Evolutionary conservation across 495 filamentous ascomycete species (phyloP).

Genomic region (Daldinia loculata): DNA sequence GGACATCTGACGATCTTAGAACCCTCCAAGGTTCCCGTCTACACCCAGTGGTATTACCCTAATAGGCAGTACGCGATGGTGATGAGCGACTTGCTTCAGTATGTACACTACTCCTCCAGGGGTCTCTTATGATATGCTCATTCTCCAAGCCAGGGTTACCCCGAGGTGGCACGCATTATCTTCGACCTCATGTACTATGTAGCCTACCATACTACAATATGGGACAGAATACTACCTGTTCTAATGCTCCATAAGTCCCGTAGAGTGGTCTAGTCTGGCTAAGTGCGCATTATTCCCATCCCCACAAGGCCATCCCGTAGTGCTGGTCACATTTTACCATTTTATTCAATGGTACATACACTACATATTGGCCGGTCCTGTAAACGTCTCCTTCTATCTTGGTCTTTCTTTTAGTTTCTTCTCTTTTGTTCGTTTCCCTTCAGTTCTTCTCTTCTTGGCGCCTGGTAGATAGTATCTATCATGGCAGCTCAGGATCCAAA

Average conservation of each 20-base stretch:
- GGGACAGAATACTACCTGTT: constrained; percentile 8
- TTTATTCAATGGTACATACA: constrained; percentile 2
- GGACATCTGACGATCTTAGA: constrained; percentile 23
- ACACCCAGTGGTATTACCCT: constrained; percentile 2
- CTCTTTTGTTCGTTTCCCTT: constrained; percentile 22
- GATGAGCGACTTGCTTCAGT: not conserved
- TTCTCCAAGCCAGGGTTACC: constrained; percentile 31
- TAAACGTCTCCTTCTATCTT: constrained; percentile 19
- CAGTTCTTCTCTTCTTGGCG: constrained; percentile 31
- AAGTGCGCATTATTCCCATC: constrained; percentile 25
- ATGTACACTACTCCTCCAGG: not conserved
- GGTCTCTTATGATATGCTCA: constrained; percentile 3
- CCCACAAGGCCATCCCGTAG: constrained; percentile 27
- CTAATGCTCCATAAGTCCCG: constrained; percentile 22
- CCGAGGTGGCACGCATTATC: constrained; percentile 35
- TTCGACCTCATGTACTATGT: constrained; percentile 4
- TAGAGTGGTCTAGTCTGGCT: constrained; percentile 15
- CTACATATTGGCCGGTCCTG: constrained; percentile 27
- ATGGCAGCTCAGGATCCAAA: constrained; percentile 47
- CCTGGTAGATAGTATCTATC: constrained; percentile 38
- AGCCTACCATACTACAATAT: not conserved
- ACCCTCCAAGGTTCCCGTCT: not conserved
- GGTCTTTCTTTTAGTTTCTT: constrained; percentile 26
- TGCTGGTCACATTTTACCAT: constrained; percentile 21
- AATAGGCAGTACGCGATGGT: constrained; percentile 1